A percentile compares a stretch with the other conserved stretches of the same genome.
Conservation (phyloP, 2,329 filamentous ascomycete species). For the Penicillium crustosum region DNA sequence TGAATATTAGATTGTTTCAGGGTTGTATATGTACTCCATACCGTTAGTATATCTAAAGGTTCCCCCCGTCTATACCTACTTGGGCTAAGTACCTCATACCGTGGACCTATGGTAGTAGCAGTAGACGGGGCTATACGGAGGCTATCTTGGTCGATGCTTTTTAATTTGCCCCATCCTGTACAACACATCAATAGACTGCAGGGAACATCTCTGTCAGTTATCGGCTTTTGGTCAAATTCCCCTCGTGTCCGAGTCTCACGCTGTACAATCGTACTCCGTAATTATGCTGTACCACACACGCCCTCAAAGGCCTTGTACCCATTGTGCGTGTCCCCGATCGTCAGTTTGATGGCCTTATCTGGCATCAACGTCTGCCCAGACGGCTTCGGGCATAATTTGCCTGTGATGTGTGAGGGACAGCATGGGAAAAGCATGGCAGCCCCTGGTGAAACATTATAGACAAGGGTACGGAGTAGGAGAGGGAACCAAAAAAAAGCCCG, state of each 20-base stretch:
- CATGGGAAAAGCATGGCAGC: constrained; percentile 8
- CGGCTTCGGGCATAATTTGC: constrained; percentile 10
- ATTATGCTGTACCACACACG: constrained; percentile 2
- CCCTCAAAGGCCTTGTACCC: constrained; percentile 14
- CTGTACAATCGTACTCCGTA: not conserved
- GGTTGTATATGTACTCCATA: not conserved
- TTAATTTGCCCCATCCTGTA: constrained; percentile 9
- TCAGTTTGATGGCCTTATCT: constrained; percentile 13
- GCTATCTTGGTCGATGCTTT: not conserved
- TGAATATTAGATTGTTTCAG: not conserved
- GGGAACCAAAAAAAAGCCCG: not conserved
- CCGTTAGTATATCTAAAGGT: not conserved
- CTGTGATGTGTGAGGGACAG: constrained; percentile 1
- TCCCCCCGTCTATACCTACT: not conserved
- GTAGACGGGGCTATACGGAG: not conserved
- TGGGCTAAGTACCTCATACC: not conserved
- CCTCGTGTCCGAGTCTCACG: constrained; percentile 9
- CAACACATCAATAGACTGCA: constrained; percentile 12
- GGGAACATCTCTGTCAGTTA: constrained; percentile 8
- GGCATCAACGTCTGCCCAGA: constrained; percentile 15
- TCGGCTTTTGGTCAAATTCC: constrained; percentile 4
- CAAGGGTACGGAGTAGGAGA: not conserved
- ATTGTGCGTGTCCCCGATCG: constrained; percentile 3
- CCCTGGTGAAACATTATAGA: constrained; percentile 12
- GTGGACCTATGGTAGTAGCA: not conserved